phyloP scores from a whole-genome alignment of 1,139 yeast genomes.

The Chernovozyma aurita region DNA sequence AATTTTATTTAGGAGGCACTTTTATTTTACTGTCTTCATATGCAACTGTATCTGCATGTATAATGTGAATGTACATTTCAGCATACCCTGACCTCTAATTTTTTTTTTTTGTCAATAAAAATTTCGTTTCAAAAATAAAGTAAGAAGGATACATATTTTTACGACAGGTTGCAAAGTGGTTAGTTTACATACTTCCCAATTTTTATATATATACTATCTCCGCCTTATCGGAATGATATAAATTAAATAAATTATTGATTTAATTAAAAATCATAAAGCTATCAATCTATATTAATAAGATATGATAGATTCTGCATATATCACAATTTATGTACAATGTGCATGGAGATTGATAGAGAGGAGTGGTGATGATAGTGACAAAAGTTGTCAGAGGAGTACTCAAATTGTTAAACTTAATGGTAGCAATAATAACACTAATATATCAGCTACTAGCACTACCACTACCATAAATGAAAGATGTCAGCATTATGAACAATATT shows the following conservation, averaged over 20 bases:
- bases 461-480: neutral
- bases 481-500: conserved; percentile 14
- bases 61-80: too few relatives aligned
- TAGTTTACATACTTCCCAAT: neutral
- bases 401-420: neutral
- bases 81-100: too few relatives aligned
- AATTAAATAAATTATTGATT: neutral
- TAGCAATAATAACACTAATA: neutral
- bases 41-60: too few relatives aligned
- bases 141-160: too few relatives aligned
- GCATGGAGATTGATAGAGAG: conserved; percentile 4
- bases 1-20: too few relatives aligned
- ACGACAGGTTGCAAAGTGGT: neutral
- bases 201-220: neutral
- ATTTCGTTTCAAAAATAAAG: too few relatives aligned
- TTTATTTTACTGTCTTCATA: too few relatives aligned
- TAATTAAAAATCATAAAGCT: too few relatives aligned
- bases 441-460: neutral
- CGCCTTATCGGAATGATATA: neutral
- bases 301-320: conserved; percentile 3
- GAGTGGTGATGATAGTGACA: neutral
- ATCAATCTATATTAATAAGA: too few relatives aligned
- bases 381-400: neutral
- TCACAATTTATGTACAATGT: conserved; percentile 1
- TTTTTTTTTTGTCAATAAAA: too few relatives aligned